phyloP scores from a whole-genome alignment of 805 yeast species.

The Saccharomycopsis fibuligera region DNA sequence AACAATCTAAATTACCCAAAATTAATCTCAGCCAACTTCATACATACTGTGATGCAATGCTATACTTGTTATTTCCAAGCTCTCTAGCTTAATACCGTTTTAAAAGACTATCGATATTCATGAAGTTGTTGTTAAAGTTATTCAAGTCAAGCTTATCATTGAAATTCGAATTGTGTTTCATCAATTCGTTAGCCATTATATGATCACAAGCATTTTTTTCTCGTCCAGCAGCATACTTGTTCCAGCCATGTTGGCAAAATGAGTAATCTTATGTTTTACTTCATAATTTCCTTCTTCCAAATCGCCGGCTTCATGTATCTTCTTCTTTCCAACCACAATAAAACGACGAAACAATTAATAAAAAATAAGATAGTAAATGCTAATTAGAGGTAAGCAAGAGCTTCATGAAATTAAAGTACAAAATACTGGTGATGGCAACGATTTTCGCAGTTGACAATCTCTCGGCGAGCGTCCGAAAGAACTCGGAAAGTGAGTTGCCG shows the following conservation, averaged over 20 bases:
- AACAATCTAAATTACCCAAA: no score
- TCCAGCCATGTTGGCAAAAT: neutral
- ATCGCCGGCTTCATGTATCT: neutral
- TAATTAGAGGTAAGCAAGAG: no score
- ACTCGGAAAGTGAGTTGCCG: no score
- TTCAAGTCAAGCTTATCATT: neutral
- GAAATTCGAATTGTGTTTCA: neutral
- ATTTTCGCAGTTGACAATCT: neutral
- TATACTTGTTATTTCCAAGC: neutral
- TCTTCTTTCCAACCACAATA: neutral
- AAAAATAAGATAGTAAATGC: neutral
- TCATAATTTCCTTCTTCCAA: neutral
- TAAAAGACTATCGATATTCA: neutral
- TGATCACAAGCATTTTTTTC: neutral
- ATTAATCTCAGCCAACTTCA: no score
- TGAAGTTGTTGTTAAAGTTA: neutral
- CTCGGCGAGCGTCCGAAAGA: no score
- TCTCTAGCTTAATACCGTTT: neutral
- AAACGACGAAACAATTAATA: neutral
- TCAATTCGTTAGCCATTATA: neutral
- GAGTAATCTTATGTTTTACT: neutral
- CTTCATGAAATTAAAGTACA: no score
- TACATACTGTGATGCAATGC: no score
- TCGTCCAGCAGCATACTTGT: neutral
- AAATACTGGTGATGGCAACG: neutral